Percentiles rank a stretch among this genome's conserved stretches.
phyloP scores from a whole-genome alignment of 352 stramenopile genomes.

The Globisporangium sylvaticum region DNA sequence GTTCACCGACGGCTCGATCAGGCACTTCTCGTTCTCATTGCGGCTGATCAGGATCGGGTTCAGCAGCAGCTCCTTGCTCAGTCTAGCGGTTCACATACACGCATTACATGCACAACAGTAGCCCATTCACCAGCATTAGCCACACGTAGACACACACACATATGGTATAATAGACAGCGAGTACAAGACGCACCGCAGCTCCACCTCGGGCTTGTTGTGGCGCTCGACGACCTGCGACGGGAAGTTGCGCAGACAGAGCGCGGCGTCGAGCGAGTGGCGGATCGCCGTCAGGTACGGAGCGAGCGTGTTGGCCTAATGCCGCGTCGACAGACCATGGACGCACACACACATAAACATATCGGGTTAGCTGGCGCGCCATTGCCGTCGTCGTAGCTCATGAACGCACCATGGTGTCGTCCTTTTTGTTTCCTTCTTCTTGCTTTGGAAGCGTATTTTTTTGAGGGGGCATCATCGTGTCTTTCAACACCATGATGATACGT shows the following conservation, averaged over 20 bases:
- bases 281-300: conserved; percentile 92
- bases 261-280: conserved; percentile 89
- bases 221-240: conserved; percentile 94
- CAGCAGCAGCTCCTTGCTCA: conserved; percentile 92
- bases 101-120: not conserved
- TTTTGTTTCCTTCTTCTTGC: not conserved
- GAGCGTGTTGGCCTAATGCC: conserved; percentile 82
- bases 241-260: conserved; percentile 94
- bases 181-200: conserved; percentile 68
- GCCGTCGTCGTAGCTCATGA: not conserved
- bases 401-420: not conserved
- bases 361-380: not conserved
- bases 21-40: conserved; percentile 91
- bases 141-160: not conserved
- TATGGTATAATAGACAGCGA: not conserved
- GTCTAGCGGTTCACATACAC: conserved; percentile 22
- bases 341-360: not conserved
- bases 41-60: conserved; percentile 93
- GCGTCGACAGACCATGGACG: not conserved
- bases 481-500: too few relatives aligned
- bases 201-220: conserved; percentile 96
- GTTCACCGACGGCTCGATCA: conserved; percentile 95
- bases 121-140: not conserved
- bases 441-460: not conserved
- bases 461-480: not conserved